Conservation (phyloP, 73 alveolate genomes). For the Paramecium pentaurelia region DNA sequence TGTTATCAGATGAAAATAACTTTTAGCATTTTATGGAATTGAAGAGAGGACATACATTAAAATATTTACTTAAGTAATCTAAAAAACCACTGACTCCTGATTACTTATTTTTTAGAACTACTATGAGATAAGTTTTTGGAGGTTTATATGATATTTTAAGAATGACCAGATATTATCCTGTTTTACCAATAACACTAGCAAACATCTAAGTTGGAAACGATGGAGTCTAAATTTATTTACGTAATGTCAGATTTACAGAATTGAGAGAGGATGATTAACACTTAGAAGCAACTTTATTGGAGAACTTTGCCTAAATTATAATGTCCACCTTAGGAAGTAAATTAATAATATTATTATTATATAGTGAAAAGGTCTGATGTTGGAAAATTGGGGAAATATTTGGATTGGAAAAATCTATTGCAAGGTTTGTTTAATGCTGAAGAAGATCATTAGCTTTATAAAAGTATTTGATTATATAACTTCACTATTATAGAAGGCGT, state of each 20-base stretch:
- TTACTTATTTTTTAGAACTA: background rate
- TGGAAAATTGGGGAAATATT: background rate
- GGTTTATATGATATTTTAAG: constrained; percentile 37
- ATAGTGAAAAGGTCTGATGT: background rate
- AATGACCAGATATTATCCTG: constrained; percentile 14
- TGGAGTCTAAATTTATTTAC: background rate
- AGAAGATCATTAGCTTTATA: constrained; percentile 1
- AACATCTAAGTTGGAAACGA: constrained; percentile 22
- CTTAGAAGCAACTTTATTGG: constrained; percentile 41
- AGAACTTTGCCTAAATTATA: constrained; percentile 24
- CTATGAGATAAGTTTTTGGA: background rate
- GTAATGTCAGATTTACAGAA: background rate
- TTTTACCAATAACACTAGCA: background rate
- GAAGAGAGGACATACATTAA: constrained; percentile 19
- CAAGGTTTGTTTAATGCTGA: constrained; percentile 44
- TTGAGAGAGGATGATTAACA: background rate
- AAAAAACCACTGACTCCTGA: background rate
- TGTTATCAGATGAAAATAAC: background rate
- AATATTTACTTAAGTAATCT: background rate
- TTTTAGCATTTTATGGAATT: constrained; percentile 43
- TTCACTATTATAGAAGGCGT: background rate
- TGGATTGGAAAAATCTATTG: constrained; percentile 37
- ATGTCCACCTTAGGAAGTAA: constrained; percentile 23
- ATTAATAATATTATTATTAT: background rate
- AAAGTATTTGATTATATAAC: background rate